These are phyloP conservation scores for Nakazawaea wyomingensis DNA, from an alignment of 805 yeast genomes.

Conservation along the genomic window DNA sequence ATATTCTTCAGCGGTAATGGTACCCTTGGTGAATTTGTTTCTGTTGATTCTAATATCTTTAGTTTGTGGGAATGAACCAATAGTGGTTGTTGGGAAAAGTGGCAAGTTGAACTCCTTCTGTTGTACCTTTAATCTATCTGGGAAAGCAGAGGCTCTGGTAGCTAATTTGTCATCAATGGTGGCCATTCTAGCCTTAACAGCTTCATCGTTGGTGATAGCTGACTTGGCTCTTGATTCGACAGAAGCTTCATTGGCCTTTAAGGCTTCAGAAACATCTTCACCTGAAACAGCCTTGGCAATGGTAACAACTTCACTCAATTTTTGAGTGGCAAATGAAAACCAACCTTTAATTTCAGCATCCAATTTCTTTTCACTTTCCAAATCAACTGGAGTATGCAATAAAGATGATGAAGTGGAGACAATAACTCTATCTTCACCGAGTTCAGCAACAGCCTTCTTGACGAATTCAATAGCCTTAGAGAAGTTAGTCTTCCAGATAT, in stretches of 20 bases:
- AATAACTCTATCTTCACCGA: conserved; percentile 81
- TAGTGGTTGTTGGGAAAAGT: conserved; percentile 99
- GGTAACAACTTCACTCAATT: conserved; percentile 84
- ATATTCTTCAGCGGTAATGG: conserved; percentile 90
- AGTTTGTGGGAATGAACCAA: conserved; percentile 99
- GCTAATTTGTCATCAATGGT: conserved; percentile 68
- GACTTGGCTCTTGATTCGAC: conserved; percentile 83
- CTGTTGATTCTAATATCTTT: conserved; percentile 98
- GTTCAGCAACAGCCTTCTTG: conserved; percentile 73
- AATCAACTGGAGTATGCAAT: conserved; percentile 97
- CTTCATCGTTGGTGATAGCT: conserved; percentile 83
- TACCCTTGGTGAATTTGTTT: conserved; percentile 97
- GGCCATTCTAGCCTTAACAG: conserved; percentile 83
- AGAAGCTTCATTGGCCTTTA: conserved; percentile 83
- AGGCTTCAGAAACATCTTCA: conserved; percentile 68
- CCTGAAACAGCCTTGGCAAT: conserved; percentile 85
- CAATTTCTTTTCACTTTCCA: conserved; percentile 86
- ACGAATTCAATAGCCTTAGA: conserved; percentile 80
- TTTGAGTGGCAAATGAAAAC: conserved; percentile 98
- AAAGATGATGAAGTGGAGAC: conserved; percentile 96
- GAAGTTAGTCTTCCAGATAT: conserved; percentile 98
- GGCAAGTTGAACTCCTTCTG: conserved; percentile 87
- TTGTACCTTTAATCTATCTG: conserved; percentile 83
- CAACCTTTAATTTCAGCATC: conserved; percentile 90
- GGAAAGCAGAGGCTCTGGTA: conserved; percentile 83